A percentile compares a stretch with the other conserved stretches of the same genome.
phyloP scores from a whole-genome alignment of 148 eudicot genomes.

The Cornus suecica region DNA sequence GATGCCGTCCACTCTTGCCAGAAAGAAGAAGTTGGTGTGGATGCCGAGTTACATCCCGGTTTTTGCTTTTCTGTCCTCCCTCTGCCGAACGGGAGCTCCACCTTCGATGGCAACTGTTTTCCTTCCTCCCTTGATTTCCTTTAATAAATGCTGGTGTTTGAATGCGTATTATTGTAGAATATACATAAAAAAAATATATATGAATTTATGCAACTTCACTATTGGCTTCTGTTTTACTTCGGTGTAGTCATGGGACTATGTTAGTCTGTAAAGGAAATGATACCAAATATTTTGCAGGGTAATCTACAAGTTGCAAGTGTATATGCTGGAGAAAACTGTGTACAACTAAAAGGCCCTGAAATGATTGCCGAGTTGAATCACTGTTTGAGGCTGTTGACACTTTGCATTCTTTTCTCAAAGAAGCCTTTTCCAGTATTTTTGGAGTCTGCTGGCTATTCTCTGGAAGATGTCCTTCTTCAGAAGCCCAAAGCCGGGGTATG shows the following conservation, averaged over 20 bases:
- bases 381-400: slow-evolving; percentile 58
- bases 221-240: not conserved
- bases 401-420: slow-evolving; percentile 84
- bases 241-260: not conserved
- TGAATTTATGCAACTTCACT: slow-evolving; percentile 7
- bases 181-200: not conserved
- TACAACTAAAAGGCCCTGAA: slow-evolving; percentile 64
- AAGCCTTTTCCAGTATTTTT: slow-evolving; percentile 92
- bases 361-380: slow-evolving; percentile 60
- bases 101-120: no score
- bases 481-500: slow-evolving; percentile 97
- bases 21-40: no score
- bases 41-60: no score
- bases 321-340: slow-evolving; percentile 76
- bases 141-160: not conserved
- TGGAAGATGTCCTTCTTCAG: slow-evolving; percentile 80
- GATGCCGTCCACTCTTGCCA: no score
- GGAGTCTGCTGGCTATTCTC: slow-evolving; percentile 75
- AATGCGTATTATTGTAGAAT: not conserved
- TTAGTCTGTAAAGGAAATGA: not conserved
- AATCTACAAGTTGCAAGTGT: slow-evolving; percentile 74
- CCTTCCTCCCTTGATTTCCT: not conserved
- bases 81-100: no score
- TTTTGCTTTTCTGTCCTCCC: no score
- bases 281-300: slow-evolving; percentile 48